Percentiles rank a stretch among this genome's conserved stretches.
These are phyloP conservation scores for Ganoderma lucidum DNA, from an alignment of 1,284 basidiomycete genomes.

Conservation along the genomic window DNA sequence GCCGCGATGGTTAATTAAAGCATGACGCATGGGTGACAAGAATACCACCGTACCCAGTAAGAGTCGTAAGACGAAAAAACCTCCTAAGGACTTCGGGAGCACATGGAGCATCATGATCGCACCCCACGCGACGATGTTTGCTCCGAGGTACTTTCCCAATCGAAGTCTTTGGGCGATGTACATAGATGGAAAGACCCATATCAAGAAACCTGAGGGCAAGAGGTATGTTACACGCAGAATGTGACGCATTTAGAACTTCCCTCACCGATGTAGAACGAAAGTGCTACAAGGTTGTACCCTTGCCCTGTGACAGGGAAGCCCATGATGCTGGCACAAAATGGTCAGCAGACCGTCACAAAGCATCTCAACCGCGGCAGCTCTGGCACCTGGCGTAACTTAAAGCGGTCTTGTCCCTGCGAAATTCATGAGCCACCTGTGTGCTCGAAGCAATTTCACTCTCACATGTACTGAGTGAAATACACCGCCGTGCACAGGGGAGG, in stretches of 20 bases:
- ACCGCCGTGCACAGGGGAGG: constrained; percentile 69
- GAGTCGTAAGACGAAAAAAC: constrained; percentile 70
- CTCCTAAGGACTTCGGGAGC: constrained; percentile 61
- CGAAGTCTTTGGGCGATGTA: constrained; percentile 69
- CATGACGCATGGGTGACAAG: not conserved
- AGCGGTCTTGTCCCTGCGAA: constrained; percentile 67
- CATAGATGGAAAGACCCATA: constrained; percentile 74
- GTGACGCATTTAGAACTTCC: no score
- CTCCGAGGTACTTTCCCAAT: constrained; percentile 69
- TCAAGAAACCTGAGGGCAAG: constrained; percentile 54
- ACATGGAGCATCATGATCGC: constrained; percentile 68
- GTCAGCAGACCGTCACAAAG: not conserved
- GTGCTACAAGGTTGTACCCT: constrained; percentile 70
- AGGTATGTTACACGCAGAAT: not conserved
- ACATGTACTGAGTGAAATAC: constrained; percentile 74
- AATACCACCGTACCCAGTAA: constrained; percentile 55
- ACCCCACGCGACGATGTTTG: constrained; percentile 71
- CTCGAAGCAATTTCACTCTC: constrained; percentile 25
- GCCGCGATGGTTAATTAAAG: not conserved
- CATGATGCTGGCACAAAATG: constrained; percentile 57
- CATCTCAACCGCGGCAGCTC: not conserved
- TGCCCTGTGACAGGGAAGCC: constrained; percentile 71
- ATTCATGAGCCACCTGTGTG: not conserved
- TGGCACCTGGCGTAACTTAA: constrained; percentile 69
- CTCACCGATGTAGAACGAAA: constrained; percentile 70